Base-by-base conservation (phyloP, 805 yeast species). In the Wickerhamomyces chambardii region DNA sequence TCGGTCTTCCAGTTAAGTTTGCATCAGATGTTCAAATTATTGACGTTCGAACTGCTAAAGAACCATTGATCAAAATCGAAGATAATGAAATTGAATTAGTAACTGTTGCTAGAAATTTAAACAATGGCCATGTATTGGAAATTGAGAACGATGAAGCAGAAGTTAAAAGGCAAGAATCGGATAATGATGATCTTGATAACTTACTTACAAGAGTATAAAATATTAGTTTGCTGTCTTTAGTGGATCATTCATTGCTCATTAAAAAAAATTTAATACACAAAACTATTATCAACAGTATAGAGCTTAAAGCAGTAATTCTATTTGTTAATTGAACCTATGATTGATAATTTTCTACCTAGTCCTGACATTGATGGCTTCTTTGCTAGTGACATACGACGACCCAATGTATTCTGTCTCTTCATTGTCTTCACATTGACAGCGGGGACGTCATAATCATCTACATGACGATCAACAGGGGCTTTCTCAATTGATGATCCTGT, bases 11-110 rank as follows among this genome's bases (percentile, higher is more conserved):
- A 17, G 86, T 83, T 4, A 77, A 70, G 44, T 68, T 81, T 42
- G 64, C 92, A 0, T 66, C 63, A 6, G 79, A 80, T 45, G 73
- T 84, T 15, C 73, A 72, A 45, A 61, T 75, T 15, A 58, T 71
- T 12, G 76, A 70, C 32, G 66, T 64, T 7, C 47, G 51, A 33
- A 40, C 47, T 26, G 46, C 49, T 12, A 38, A 37, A n/a, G 18
- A 21, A 5, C 48, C 48, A 15, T 21, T 45, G 25, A 34, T 32
- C 8, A 36, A 42, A 16, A 28, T 37, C 12, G 44, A 46, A 25
- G 43, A 38, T 12, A 15, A 34, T 11, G 48, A 24, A 16, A 29
- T 34, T 15, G 41, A 36, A 6, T 32, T 40, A 12, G 48, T 42
- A 21, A 40, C 48, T 4, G 39, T 48, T 32, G 48, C 43, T 33